These are phyloP conservation scores for Exophiala bonariae DNA, from an alignment of 2,329 filamentous ascomycete genomes.

Conservation along the genomic window DNA sequence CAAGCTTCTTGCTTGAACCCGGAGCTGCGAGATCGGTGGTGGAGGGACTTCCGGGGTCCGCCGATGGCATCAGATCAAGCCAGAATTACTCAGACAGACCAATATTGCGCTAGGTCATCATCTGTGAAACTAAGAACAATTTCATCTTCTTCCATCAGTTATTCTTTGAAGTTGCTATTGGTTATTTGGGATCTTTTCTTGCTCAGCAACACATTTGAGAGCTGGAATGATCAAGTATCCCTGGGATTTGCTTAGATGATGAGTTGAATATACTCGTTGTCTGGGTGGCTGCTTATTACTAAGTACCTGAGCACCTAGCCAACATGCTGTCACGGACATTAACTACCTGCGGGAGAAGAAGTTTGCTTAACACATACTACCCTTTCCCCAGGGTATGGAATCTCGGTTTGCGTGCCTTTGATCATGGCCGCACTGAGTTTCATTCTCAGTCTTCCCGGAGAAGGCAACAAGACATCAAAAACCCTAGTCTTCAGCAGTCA, in stretches of 20 bases:
- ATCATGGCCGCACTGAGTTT: neutral
- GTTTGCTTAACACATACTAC: neutral
- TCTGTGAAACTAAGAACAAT: neutral
- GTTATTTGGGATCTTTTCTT: too few species aligned
- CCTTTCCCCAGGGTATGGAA: neutral
- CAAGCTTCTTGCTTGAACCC: too few species aligned
- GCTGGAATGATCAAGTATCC: too few species aligned
- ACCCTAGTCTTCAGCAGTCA: conserved; percentile 6
- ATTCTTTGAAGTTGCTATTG: too few species aligned
- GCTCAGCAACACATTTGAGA: too few species aligned
- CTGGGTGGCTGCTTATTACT: neutral
- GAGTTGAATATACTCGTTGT: too few species aligned
- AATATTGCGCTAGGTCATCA: too few species aligned
- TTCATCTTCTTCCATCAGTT: too few species aligned
- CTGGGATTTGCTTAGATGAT: too few species aligned
- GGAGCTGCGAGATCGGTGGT: too few species aligned
- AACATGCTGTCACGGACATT: conserved; percentile 14
- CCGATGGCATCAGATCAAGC: conserved; percentile 10
- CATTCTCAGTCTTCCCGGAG: conserved; percentile 10
- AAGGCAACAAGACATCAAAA: conserved; percentile 12
- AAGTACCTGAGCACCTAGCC: neutral
- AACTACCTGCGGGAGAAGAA: conserved; percentile 8
- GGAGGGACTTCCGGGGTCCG: neutral
- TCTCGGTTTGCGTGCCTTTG: neutral
- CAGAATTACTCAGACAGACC: conserved; percentile 6